Base-by-base conservation (phyloP, 2,329 filamentous ascomycete species). In the Cladosporium halotolerans region DNA sequence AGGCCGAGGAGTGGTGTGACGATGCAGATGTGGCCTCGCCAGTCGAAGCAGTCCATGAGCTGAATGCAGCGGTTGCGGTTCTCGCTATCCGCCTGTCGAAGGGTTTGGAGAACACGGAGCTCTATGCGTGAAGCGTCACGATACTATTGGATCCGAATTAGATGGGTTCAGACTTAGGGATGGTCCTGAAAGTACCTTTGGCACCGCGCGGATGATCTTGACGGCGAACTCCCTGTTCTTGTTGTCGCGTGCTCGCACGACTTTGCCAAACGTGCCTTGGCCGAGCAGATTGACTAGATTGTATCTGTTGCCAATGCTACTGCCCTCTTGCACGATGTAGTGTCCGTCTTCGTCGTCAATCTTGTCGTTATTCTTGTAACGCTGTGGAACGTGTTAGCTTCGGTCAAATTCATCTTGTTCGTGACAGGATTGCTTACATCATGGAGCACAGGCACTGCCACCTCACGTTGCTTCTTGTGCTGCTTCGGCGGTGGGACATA, bases 21-120 rank as follows among this genome's bases (percentile, higher is more conserved):
- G 56, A 86, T 86, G 77, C 93, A 99, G 62, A 99, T 97, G 68
- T 99, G 93, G 54, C 95, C 93, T 45, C 91, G 83, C 74, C 89
- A 99, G 72, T 99, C 93, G 73, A 99, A 99, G 70, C 90, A 96
- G 65, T 99, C 93, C 39, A 91, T 83, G 39, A 99, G 77, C 69
- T 99, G 93, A 60, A 99, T 99, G 73, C 93, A 99, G 60, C 92
- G 86, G 70, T 99, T 97, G 55, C 90, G 83, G 70, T 99, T 97
- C 60, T 87, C 82, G 56, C 85, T 82, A 68, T 99, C 93, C 68
- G 97, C 97, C 41, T 88, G 88, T 60, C 91, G 87, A 44, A 99
- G 76, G 0, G 93, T 99, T 54, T 91, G 90, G 10, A 99, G 76
- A 3, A 99, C 93, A 56, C 93, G 83, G 34, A 99, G 77, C 69